These are phyloP conservation scores for Tylopilus sp. DNA, from an alignment of 768 basidiomycete species.

Conservation along the genomic window DNA sequence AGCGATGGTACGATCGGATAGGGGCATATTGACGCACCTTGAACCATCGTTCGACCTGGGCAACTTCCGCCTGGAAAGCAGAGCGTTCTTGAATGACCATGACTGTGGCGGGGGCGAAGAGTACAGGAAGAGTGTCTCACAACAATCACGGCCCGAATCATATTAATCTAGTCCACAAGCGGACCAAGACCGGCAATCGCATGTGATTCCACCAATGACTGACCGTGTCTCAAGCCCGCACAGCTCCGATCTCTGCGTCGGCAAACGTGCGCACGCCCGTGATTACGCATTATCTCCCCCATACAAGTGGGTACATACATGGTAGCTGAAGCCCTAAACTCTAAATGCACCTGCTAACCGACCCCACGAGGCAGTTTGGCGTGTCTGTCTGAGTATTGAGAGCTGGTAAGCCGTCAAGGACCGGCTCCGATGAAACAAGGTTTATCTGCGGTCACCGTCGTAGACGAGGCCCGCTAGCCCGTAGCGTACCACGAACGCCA, in stretches of 20 bases:
- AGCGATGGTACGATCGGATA: not conserved
- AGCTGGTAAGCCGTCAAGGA: too few species aligned
- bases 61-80: conserved; percentile 77
- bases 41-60: conserved; percentile 87
- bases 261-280: conserved; percentile 4
- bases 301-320: not conserved
- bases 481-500: conserved; percentile 87
- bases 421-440: not conserved
- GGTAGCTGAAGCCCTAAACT: not conserved
- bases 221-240: not conserved
- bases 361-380: not conserved
- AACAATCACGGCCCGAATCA: conserved; percentile 23
- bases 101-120: conserved; percentile 20
- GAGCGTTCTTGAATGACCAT: conserved; percentile 64
- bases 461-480: conserved; percentile 88
- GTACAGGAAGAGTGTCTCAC: not conserved
- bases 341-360: not conserved
- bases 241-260: not conserved
- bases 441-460: conserved; percentile 81
- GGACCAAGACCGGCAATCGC: not conserved
- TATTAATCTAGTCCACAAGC: conserved; percentile 21
- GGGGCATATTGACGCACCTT: conserved; percentile 64
- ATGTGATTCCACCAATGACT: conserved; percentile 23
- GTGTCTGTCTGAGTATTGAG: not conserved
- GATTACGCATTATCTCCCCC: conserved; percentile 27